Percentiles rank a stretch among this genome's conserved stretches.
Conservation (phyloP, 108 stramenopile genomes). For the Conticribra guillardii region DNA sequence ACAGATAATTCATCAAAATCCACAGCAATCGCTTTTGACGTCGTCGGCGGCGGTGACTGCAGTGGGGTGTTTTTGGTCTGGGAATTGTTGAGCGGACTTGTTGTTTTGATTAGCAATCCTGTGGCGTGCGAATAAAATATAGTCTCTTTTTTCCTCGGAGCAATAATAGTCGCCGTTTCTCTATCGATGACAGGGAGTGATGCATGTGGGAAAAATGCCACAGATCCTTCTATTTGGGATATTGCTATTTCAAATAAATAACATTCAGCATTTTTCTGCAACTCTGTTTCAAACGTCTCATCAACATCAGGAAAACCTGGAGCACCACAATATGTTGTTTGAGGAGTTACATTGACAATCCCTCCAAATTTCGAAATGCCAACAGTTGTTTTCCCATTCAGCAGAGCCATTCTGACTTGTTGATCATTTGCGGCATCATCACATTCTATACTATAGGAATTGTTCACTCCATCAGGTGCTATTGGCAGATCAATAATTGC, state of each 20-base stretch:
- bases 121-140: constrained; percentile 23
- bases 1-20: constrained; percentile 20
- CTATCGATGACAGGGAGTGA: constrained; percentile 28
- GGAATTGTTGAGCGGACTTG: no score
- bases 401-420: neutral
- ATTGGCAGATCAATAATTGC: constrained; percentile 30
- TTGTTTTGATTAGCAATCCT: constrained; percentile 7
- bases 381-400: constrained; percentile 7
- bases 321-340: constrained; percentile 1
- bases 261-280: neutral
- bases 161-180: neutral
- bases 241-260: constrained; percentile 25
- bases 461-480: neutral
- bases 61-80: no score
- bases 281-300: constrained; percentile 23
- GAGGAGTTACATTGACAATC: neutral
- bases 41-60: neutral
- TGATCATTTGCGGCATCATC: constrained; percentile 35
- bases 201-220: constrained; percentile 43
- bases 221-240: constrained; percentile 29
- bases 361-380: neutral
- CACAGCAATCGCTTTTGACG: constrained; percentile 21
- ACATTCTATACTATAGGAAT: neutral
- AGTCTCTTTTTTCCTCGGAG: neutral
- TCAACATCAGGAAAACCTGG: constrained; percentile 12